A percentile compares a stretch with the other conserved stretches of the same genome.
These are phyloP conservation scores for Penicillium sp. DNA, from an alignment of 2,329 filamentous ascomycete species.

Conservation along the genomic window DNA sequence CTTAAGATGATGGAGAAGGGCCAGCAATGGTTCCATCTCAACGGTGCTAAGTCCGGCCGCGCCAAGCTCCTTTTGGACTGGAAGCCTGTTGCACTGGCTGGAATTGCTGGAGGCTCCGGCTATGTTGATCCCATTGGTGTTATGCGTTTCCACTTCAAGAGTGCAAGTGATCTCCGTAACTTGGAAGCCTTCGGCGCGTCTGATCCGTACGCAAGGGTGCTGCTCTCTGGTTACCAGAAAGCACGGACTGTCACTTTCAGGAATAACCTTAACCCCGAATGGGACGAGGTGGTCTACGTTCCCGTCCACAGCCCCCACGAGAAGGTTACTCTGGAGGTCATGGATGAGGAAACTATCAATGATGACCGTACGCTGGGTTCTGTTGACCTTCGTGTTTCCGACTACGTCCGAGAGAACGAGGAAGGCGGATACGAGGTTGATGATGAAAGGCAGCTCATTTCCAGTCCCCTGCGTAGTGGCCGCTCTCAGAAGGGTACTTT, in stretches of 20 bases:
- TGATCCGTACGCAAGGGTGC: constrained; percentile 81
- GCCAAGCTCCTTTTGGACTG: constrained; percentile 87
- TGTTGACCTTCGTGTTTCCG: constrained; percentile 64
- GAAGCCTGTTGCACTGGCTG: constrained; percentile 85
- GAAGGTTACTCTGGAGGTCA: constrained; percentile 79
- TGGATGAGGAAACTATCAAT: constrained; percentile 89
- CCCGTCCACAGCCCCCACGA: constrained; percentile 79
- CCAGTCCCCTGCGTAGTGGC: constrained; percentile 61
- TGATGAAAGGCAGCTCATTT: constrained; percentile 61
- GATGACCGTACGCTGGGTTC: constrained; percentile 82
- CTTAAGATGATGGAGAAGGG: constrained; percentile 82
- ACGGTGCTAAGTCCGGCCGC: constrained; percentile 70
- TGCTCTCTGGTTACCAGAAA: constrained; percentile 76
- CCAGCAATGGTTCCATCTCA: constrained; percentile 89
- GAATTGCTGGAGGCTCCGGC: constrained; percentile 69
- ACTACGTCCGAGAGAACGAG: constrained; percentile 70
- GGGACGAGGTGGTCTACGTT: constrained; percentile 90
- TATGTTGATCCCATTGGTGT: constrained; percentile 92
- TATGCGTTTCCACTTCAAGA: constrained; percentile 84
- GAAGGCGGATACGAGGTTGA: constrained; percentile 71
- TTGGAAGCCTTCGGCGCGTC: constrained; percentile 94
- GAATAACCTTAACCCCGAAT: constrained; percentile 90
- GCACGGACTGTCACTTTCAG: constrained; percentile 92
- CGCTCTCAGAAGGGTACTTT: constrained; percentile 69
- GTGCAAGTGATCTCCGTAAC: constrained; percentile 74